These are phyloP conservation scores for Wickerhamomyces queroliae DNA, from an alignment of 805 yeast genomes.

Conservation along the genomic window DNA sequence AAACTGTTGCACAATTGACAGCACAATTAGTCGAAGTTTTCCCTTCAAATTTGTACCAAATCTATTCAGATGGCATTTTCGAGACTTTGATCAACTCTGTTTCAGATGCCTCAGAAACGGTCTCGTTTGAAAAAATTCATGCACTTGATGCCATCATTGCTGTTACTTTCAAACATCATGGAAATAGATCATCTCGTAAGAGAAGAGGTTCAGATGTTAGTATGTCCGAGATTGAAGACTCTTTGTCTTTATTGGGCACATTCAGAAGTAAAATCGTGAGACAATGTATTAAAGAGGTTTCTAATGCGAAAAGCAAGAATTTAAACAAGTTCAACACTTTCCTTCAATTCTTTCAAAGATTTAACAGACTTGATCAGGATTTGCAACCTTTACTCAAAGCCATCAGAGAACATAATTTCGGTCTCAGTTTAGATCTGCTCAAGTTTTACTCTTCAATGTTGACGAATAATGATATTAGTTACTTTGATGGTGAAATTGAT, in stretches of 20 bases:
- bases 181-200: slow-evolving; percentile 21
- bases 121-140: slow-evolving; percentile 42
- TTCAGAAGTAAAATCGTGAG: slow-evolving; percentile 15
- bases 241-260: slow-evolving; percentile 14
- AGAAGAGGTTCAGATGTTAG: slow-evolving; percentile 34
- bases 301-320: slow-evolving; percentile 19
- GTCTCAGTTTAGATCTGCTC: slow-evolving; percentile 26
- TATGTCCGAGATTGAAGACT: slow-evolving; percentile 27
- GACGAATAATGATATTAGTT: slow-evolving; percentile 24
- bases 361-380: slow-evolving; percentile 17
- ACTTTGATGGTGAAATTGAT: slow-evolving; percentile 24
- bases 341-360: slow-evolving; percentile 20
- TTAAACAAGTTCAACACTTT: slow-evolving; percentile 18
- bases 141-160: slow-evolving; percentile 36
- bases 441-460: slow-evolving; percentile 31
- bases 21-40: slow-evolving; percentile 30
- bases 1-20: slow-evolving; percentile 40
- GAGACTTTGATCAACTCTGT: slow-evolving; percentile 28
- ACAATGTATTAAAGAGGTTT: slow-evolving; percentile 20
- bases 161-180: slow-evolving; percentile 16
- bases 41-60: slow-evolving; percentile 29
- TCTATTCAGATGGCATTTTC: slow-evolving; percentile 28
- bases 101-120: slow-evolving; percentile 42
- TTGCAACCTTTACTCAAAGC: slow-evolving; percentile 14
- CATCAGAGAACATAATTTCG: slow-evolving; percentile 20